Base-by-base conservation (phyloP, 2,329 filamentous ascomycete genomes). In the Graphiopsis chlorocephala region DNA sequence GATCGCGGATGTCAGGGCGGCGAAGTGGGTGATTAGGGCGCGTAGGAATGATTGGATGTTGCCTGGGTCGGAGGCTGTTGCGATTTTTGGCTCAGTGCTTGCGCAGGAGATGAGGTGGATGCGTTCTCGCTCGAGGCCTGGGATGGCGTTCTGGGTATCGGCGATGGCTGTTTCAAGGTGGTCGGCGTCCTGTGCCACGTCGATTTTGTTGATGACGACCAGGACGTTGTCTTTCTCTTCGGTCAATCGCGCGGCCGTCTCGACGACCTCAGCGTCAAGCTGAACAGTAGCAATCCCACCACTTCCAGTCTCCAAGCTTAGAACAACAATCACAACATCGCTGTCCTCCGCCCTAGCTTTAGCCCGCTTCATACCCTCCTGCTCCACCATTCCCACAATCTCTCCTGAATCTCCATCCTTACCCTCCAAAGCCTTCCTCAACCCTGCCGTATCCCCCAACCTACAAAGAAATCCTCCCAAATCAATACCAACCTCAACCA, bases 391-490 rank as follows among this genome's bases (percentile, higher is more conserved):
- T 0, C 93, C 91, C 66, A 97, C 86, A 4, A 72, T 64, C 4
- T 65, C 33, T 28, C 57, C 53, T n/a, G n/a, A n/a, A 17, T 45
- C 62, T 11, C 25, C 53, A n/a, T 45, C 42, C n/a, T 26, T 42
- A 2, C 59, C 59, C 20, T 52, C 59, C 15, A 59, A 15, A 15
- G 56, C 31, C 7, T 68, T 63, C 58, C 93, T 84, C 70, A 99
- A 86, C 0, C 95, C 95, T 23, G 95, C 95, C 72, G 95, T 98
- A 78, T 99, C 95, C 17, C 94, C 93, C 73, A 99, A 89, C n/a
- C 91, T 91, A 77, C 93, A 96, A 58, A 96, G 87, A 80, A 91
- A 99, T 0, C 95, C 95, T 0, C 89, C 88, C 56, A 99, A 83
- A 78, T 99, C 95, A 28, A 99, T 84, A 29, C 90, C 90, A 0